Conservation (phyloP, 208 protist genomes). For the Angomonas desouzai region DNA sequence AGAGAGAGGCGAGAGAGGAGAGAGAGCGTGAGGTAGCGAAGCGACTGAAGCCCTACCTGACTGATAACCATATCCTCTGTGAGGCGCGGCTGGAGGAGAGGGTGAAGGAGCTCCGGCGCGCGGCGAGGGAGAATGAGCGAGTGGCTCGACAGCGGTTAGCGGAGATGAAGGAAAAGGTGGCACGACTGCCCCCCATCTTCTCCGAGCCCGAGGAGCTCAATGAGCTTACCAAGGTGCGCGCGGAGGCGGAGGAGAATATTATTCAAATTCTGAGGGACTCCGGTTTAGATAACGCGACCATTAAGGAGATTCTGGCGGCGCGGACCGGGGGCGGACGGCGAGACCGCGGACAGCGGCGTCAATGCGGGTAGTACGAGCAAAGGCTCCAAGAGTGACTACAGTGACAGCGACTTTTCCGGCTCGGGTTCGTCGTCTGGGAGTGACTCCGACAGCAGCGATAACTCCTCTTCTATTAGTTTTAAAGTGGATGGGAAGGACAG, state of each 20-base stretch:
- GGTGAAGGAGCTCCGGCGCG: conserved; percentile 46
- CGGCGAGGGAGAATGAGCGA: conserved; percentile 46
- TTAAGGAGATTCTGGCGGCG: conserved; percentile 41
- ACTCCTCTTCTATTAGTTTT: neutral
- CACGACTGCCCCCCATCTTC: conserved; percentile 76
- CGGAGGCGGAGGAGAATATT: conserved; percentile 63
- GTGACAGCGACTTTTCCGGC: conserved; percentile 21
- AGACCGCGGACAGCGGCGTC: neutral
- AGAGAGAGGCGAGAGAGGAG: conserved; percentile 24
- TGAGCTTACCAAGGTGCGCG: conserved; percentile 52
- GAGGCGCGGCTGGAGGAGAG: conserved; percentile 57
- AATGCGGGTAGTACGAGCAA: neutral
- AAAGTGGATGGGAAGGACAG: neutral
- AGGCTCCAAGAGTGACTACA: neutral
- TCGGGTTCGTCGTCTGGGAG: conserved; percentile 30
- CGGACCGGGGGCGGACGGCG: conserved; percentile 6
- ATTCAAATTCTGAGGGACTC: conserved; percentile 60
- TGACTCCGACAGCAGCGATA: neutral
- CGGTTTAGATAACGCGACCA: conserved; percentile 51
- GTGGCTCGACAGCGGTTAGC: conserved; percentile 40
- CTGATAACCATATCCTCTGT: conserved; percentile 31
- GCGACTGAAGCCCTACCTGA: conserved; percentile 62
- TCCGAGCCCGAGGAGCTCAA: conserved; percentile 70
- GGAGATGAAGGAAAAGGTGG: conserved; percentile 69
- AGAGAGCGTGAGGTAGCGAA: conserved; percentile 52